Base-by-base conservation (phyloP, 176 grass and related monocot species). In the Canna indica region DNA sequence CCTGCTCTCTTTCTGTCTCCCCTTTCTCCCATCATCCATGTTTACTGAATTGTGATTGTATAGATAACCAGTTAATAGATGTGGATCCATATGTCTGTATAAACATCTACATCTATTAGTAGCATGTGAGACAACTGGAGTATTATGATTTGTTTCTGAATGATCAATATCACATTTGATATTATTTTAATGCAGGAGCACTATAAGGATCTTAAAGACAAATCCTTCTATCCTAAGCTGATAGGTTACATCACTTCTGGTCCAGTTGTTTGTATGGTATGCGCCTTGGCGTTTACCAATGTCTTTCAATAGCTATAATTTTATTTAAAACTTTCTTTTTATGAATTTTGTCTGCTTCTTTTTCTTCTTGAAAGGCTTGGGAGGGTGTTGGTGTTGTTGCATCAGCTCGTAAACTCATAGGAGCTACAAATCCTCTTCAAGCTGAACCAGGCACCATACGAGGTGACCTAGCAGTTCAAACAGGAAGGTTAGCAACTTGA, bases 231-330 rank as follows among this genome's bases (percentile, higher is more conserved):
- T 77, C 88, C 93, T 57, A 81, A 47, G 11, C 69, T 97, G 36
- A 97, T 87, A 0, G 57, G 90, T 27, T 97, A 92, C 71, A 92
- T 97, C 67, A 92, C 93, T 77, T 97, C 93, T 66, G 93, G 93
- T 2, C 88, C 93, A 71, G 93, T 97, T 81, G 86, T 92, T 83
- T 97, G 88, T 75, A 97, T 97, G 93, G 93, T 92, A 92, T 64
- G 44, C 12, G 22, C 54, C 47, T 29, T 41, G 24, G 15, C n/a
- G 31, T 58, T 57, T 16, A 67, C 2, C 9, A 68, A 36, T 45
- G 66, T 61, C 75, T 60, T 67, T 81, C 67, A 44, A 42, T 7
- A 69, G 44, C 39, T 67, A 39, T 39, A 18, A 24, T 48, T 15
- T 31, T 78, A 11, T 42, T 38, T 18, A 46, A 27, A 67, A 52